phyloP scores from a whole-genome alignment of 139 green algal genomes.

The Pedinophyceae sp. region DNA sequence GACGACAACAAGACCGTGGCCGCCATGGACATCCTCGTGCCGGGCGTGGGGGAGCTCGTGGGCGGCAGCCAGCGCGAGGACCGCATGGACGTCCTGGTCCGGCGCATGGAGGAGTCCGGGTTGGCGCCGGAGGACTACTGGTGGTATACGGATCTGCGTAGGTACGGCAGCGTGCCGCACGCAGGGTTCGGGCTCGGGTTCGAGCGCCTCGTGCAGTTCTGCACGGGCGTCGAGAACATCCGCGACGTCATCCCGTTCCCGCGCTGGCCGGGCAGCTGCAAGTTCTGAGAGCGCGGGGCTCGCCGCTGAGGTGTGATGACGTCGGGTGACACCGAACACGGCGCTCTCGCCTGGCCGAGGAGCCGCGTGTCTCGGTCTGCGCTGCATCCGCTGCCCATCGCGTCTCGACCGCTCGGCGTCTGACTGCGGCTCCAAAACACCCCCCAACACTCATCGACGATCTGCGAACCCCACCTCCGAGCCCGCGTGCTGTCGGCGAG shows the following conservation, averaged over 20 bases:
- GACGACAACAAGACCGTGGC: constrained; percentile 60
- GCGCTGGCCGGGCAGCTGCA: too few relatives aligned
- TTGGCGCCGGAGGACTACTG: constrained; percentile 41
- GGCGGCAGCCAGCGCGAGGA: constrained; percentile 57
- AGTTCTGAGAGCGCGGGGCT: too few relatives aligned
- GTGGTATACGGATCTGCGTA: constrained; percentile 52
- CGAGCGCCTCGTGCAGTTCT: constrained; percentile 52
- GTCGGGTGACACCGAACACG: too few relatives aligned
- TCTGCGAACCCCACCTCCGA: too few relatives aligned
- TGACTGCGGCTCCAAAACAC: too few relatives aligned
- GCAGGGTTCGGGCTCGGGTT: constrained; percentile 58
- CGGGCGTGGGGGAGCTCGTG: constrained; percentile 54
- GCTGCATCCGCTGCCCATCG: too few relatives aligned
- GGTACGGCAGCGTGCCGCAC: constrained; percentile 53
- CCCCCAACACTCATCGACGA: too few relatives aligned
- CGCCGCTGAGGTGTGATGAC: too few relatives aligned
- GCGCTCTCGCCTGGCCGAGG: too few relatives aligned
- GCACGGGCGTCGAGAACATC: constrained; percentile 56
- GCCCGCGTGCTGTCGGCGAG: too few relatives aligned
- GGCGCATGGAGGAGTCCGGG: constrained; percentile 18
- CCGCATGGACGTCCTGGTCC: constrained; percentile 38
- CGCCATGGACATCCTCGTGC: constrained; percentile 62
- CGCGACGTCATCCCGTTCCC: constrained; percentile 62
- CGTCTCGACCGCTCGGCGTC: too few relatives aligned
- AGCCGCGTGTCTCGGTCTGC: too few relatives aligned